These are phyloP conservation scores for Abrus precatorius DNA, from an alignment of 306 rosid genomes.

Conservation along the genomic window DNA sequence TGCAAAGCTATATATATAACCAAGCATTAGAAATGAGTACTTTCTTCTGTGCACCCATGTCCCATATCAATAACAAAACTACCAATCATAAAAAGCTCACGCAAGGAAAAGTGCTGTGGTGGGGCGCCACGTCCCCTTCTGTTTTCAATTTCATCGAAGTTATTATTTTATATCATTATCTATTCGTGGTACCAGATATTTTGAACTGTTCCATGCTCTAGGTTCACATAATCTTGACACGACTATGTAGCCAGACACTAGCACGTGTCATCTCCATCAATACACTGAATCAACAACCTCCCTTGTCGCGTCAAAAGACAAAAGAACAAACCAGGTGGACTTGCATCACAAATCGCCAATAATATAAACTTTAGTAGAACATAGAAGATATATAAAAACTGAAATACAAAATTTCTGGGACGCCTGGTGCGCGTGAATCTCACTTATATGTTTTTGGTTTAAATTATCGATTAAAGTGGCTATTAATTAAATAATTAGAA, in stretches of 20 bases:
- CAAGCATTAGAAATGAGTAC: too few relatives aligned
- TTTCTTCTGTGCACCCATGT: too few relatives aligned
- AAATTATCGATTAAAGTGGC: too few relatives aligned
- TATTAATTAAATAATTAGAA: too few relatives aligned
- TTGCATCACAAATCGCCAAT: too few relatives aligned
- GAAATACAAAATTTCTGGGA: too few relatives aligned
- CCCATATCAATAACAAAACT: background rate
- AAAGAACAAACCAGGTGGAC: too few relatives aligned
- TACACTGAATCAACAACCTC: background rate
- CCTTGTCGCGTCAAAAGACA: background rate
- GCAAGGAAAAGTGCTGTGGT: slow-evolving; percentile 23
- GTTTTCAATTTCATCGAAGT: background rate
- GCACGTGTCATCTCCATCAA: slow-evolving; percentile 19
- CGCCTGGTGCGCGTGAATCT: too few relatives aligned
- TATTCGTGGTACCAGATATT: slow-evolving; percentile 27
- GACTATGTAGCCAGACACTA: background rate
- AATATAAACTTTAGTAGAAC: too few relatives aligned
- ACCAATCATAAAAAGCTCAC: background rate
- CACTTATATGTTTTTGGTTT: too few relatives aligned
- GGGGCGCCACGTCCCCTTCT: background rate
- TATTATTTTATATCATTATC: background rate
- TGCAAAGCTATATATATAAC: too few relatives aligned
- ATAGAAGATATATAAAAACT: too few relatives aligned
- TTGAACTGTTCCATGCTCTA: background rate
- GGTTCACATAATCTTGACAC: slow-evolving; percentile 25